Percentiles rank a stretch among this genome's conserved stretches.
Evolutionary conservation across 768 basidiomycete species (phyloP).

Genomic region (Fibroporia radiculosa): DNA sequence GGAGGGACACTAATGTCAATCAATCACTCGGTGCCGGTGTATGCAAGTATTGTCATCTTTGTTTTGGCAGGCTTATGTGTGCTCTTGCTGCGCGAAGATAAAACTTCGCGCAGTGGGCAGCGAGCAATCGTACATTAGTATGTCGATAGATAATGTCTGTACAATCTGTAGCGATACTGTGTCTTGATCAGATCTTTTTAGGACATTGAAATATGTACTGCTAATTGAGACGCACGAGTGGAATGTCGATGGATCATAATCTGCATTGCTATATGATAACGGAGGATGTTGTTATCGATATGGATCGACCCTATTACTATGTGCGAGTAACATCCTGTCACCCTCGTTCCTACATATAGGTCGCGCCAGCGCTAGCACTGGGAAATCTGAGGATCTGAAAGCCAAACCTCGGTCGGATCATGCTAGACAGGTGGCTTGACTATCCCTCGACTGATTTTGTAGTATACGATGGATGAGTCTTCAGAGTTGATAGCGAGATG

Average conservation of each 20-base stretch:
- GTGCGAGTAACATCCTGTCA: too few species aligned
- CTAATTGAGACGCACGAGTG: too few species aligned
- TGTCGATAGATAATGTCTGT: background rate
- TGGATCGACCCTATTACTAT: too few species aligned
- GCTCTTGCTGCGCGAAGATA: slow-evolving; percentile 46
- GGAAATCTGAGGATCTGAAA: too few species aligned
- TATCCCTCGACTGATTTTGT: slow-evolving; percentile 71
- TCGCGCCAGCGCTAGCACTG: too few species aligned
- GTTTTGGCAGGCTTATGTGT: slow-evolving; percentile 55
- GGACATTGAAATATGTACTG: too few species aligned
- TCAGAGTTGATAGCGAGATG: slow-evolving; percentile 68
- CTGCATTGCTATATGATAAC: too few species aligned
- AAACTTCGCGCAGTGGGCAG: slow-evolving; percentile 28
- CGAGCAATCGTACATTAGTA: slow-evolving; percentile 15
- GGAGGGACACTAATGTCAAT: slow-evolving; percentile 69
- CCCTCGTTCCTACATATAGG: too few species aligned
- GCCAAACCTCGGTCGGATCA: too few species aligned
- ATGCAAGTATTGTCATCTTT: slow-evolving; percentile 63
- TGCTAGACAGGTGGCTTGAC: slow-evolving; percentile 57
- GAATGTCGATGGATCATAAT: too few species aligned
- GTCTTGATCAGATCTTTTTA: background rate
- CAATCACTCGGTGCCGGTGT: slow-evolving; percentile 66
- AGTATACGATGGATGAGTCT: slow-evolving; percentile 80
- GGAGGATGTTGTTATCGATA: too few species aligned
- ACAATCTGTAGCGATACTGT: background rate